Conservation (phyloP, 2,329 filamentous ascomycete species). For the Diaporthe eres region DNA sequence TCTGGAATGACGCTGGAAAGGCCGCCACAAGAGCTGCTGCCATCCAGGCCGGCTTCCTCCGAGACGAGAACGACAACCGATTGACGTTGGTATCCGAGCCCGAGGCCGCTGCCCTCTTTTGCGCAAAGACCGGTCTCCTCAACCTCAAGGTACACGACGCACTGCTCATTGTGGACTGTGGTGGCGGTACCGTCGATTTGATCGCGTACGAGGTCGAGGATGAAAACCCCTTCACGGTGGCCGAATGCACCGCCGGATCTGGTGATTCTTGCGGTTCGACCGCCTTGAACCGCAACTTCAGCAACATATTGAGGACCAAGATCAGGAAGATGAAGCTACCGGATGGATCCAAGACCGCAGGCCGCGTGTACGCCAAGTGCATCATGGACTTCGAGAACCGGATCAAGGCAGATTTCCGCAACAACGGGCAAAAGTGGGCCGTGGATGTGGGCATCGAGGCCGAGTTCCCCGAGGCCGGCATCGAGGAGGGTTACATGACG, state of each 20-base stretch:
- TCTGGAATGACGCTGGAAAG: constrained; percentile 99
- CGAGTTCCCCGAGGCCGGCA: constrained; percentile 96
- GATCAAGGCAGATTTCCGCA: constrained; percentile 99
- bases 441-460: constrained; percentile 99
- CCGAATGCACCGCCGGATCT: constrained; percentile 96
- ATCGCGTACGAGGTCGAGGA: constrained; percentile 99
- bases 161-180: constrained; percentile 98
- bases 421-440: constrained; percentile 99
- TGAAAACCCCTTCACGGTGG: constrained; percentile 95
- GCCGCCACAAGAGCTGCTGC: constrained; percentile 95
- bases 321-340: constrained; percentile 99
- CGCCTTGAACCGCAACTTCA: constrained; percentile 97
- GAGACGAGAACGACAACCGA: constrained; percentile 97
- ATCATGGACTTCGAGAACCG: constrained; percentile 99
- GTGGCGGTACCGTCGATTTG: constrained; percentile 98
- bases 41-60: constrained; percentile 95
- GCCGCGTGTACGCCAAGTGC: constrained; percentile 97
- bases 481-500: constrained; percentile 99
- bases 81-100: constrained; percentile 96
- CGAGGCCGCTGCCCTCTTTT: constrained; percentile 97
- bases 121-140: constrained; percentile 94
- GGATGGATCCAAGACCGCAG: constrained; percentile 96
- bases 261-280: constrained; percentile 99
- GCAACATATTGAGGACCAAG: constrained; percentile 96
- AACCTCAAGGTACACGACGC: constrained; percentile 99